Conservation (phyloP, 2,329 filamentous ascomycete species). For the Pseudogymnoascus destructans region DNA sequence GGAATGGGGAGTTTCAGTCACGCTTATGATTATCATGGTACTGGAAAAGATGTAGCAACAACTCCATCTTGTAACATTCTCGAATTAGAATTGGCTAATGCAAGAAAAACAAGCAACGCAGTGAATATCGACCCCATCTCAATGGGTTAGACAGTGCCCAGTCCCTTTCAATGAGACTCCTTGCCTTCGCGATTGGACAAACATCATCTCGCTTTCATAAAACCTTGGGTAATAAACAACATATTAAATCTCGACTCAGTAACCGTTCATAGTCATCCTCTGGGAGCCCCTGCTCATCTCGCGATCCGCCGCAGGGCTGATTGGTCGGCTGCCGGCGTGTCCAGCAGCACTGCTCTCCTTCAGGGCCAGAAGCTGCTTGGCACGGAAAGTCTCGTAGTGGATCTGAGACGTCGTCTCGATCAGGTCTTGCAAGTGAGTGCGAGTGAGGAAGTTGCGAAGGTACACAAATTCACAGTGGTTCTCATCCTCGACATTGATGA, state of each 20-base stretch:
- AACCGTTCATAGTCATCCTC: constrained; percentile 97
- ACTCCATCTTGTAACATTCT: constrained; percentile 8
- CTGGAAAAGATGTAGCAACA: neutral
- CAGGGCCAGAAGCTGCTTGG: constrained; percentile 92
- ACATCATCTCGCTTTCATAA: constrained; percentile 23
- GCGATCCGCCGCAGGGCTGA: constrained; percentile 86
- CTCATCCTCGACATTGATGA: constrained; percentile 99
- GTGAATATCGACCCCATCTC: constrained; percentile 23
- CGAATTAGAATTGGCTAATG: constrained; percentile 26
- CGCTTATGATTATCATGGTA: neutral
- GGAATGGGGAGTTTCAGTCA: neutral
- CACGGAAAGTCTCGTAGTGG: constrained; percentile 99
- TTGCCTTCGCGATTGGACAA: constrained; percentile 24
- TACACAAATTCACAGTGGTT: constrained; percentile 99
- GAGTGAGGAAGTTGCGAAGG: constrained; percentile 94
- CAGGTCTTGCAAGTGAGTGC: constrained; percentile 94
- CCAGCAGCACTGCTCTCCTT: constrained; percentile 89
- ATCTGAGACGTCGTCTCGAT: constrained; percentile 99
- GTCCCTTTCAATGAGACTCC: constrained; percentile 23
- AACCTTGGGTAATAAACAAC: constrained; percentile 12
- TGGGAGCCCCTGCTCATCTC: constrained; percentile 96
- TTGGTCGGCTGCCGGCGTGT: constrained; percentile 70
- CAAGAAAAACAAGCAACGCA: constrained; percentile 25
- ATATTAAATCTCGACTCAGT: constrained; percentile 41
- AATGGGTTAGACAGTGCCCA: constrained; percentile 21